Percentiles rank a stretch among this genome's conserved stretches.
These are phyloP conservation scores for Hyphopichia wangnamkhiaoensis DNA, from an alignment of 1,139 yeast species.

Conservation along the genomic window DNA sequence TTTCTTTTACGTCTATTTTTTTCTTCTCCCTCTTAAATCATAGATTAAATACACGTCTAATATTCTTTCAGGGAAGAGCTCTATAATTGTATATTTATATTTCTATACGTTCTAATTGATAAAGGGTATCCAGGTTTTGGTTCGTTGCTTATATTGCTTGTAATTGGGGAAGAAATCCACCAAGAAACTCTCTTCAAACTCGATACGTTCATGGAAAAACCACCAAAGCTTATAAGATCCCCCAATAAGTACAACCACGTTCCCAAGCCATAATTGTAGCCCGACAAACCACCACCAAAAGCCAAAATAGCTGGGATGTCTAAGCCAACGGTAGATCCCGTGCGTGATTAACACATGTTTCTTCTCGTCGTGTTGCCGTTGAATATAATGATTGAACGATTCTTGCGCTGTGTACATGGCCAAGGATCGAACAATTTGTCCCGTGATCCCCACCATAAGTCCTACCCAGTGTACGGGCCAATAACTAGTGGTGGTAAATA, in stretches of 20 bases:
- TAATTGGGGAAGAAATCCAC: conserved; percentile 72
- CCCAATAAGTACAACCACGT: conserved; percentile 30
- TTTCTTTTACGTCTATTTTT: too few species aligned
- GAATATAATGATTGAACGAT: conserved; percentile 85
- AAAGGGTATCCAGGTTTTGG: conserved; percentile 67
- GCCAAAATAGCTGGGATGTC: conserved; percentile 94
- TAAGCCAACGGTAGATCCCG: conserved; percentile 65
- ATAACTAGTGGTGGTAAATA: conserved; percentile 4
- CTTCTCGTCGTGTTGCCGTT: conserved; percentile 41
- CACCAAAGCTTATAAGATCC: conserved; percentile 50
- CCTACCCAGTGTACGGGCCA: conserved; percentile 37
- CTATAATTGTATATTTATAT: too few species aligned
- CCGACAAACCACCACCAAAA: conserved; percentile 95
- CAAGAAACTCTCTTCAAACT: conserved; percentile 67
- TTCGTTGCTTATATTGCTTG: conserved; percentile 46
- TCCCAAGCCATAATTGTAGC: conserved; percentile 67
- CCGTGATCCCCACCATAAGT: conserved; percentile 46
- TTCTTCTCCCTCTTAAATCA: too few species aligned
- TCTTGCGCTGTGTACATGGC: conserved; percentile 89
- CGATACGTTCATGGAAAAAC: conserved; percentile 70
- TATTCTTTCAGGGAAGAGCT: too few species aligned
- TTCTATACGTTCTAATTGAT: conserved; percentile 29
- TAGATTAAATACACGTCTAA: too few species aligned
- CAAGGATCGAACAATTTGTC: conserved; percentile 66
- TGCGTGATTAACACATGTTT: conserved; percentile 67